Base-by-base conservation (phyloP, 2,329 filamentous ascomycete genomes). In the Clonostachys solani region DNA sequence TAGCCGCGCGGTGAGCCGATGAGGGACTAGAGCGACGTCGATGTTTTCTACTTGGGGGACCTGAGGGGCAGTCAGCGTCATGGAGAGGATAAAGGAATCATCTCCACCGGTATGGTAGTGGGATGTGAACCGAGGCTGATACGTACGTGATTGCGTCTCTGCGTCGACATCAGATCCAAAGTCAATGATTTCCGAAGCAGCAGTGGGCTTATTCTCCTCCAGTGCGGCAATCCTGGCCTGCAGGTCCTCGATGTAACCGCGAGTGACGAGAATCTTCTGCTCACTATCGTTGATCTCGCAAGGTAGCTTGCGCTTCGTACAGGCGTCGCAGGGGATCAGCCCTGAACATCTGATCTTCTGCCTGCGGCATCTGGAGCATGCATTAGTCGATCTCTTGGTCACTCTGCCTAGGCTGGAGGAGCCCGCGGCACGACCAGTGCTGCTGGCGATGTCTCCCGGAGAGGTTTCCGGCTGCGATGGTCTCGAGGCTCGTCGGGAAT, bases 221-320 rank as follows among this genome's bases (percentile, higher is more conserved):
- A 41, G 10, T 49, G 15, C 46, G 52, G 23, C 56, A 16, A 6
- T 45, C 55, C 1, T 56, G 52, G 16, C 43, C 42, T 9, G 54
- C 52, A n/a, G 37, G 23, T 46, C 36, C 16, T 6, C 45, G 38
- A 52, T 58, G 46, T 52, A 74, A 72, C 69, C 69, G 58, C 64
- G 62, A n/a, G 73, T 74, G 5, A 78, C 73, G 5, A 76, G 56
- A 15, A 77, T 62, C 50, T 75, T 76, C 44, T 74, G 69, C 36
- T 73, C 68, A n/a, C 65, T 62, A 36, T 74, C 68, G 38, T 64
- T 60, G 53, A 65, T 64, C 29, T 64, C 55, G 45, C 62, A 65
- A 1, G 57, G 52, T 5, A 64, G 46, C 37, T 61, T 61, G 23
- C 63, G 61, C 46, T 61, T 61, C 19, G 56, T 60, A 45, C 62